Evolutionary conservation across 2,329 filamentous ascomycete genomes (phyloP), one percentile per base, ranked within the genome.

Genomic region (Paraphaeosphaeria minitans): DNA sequence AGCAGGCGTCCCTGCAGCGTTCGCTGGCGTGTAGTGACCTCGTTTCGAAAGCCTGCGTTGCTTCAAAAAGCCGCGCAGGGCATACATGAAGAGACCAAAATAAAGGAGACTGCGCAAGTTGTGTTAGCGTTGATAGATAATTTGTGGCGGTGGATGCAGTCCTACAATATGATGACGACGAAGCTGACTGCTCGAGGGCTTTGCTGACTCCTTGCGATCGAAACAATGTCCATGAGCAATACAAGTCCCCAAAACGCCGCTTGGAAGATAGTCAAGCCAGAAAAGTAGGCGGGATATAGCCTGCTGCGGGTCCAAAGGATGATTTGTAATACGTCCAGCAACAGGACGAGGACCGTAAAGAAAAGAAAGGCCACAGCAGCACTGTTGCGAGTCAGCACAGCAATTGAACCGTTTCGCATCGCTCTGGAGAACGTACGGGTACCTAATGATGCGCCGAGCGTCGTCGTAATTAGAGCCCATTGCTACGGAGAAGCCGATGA

Each of bases 41-140:
- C 65, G 69, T 55, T 71, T 71, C 9, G 63, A 66, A 22, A 69
- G 69, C 60, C 73, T 75, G 54, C 78, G 77, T 55, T 69, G 63
- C 52, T 76, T 71, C 56, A 73, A 71, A 60, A 75, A 73, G 31
- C 58, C 63, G 58, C 79, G 65, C 43, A 68, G 66, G 24, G 74
- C 73, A 67, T 81, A 80, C 56, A 79, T 68, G 61, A 80, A 71
- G 58, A 78, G 73, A 43, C 66, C 70, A 50, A 79, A 43, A 61
- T 75, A 75, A 7, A 72, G 64, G 13, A 74, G 59, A 54, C 77
- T 79, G 45, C 9, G 8, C 45, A 14, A 10, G 12, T 19, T 37
- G n/a, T 22, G 48, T 58, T 48, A 57, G 60, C 19, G 66, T 22
- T 65, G 66, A 53, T 5, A 7, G 37, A 7, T 55, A 1, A 19